Percentiles rank a stretch among this genome's conserved stretches.
Conservation (phyloP, 345 rosid genomes). For the Kandelia obovata region DNA sequence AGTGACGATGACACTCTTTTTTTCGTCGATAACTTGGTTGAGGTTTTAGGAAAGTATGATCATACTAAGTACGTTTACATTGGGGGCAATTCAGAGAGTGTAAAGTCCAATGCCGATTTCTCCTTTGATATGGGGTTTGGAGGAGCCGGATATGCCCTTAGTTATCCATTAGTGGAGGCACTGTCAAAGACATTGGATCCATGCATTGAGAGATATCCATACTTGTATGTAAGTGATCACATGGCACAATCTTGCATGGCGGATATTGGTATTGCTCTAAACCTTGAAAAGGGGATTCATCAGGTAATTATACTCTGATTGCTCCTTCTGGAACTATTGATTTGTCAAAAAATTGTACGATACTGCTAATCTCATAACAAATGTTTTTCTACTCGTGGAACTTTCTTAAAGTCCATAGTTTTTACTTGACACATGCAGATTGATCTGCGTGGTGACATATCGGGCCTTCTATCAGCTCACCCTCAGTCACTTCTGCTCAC, state of each 20-base stretch:
- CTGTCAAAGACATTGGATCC: constrained; percentile 42
- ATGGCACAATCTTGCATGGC: constrained; percentile 42
- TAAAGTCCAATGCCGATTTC: constrained; percentile 31
- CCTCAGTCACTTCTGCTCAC: constrained; percentile 49
- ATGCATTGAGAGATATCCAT: constrained; percentile 47
- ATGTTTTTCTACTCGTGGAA: not conserved
- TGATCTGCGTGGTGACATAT: constrained; percentile 56
- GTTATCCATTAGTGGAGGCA: constrained; percentile 45
- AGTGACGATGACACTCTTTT: constrained; percentile 55
- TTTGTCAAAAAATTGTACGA: too few relatives aligned
- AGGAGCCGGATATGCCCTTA: constrained; percentile 67
- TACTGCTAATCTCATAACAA: not conserved
- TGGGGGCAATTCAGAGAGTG: constrained; percentile 45
- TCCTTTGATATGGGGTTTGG: constrained; percentile 62
- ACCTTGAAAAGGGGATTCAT: constrained; percentile 49
- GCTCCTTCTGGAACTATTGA: too few relatives aligned
- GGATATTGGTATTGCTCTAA: constrained; percentile 46
- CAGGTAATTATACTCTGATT: constrained; percentile 39
- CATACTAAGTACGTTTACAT: constrained; percentile 46
- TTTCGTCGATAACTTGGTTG: constrained; percentile 49
- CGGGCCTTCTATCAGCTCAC: constrained; percentile 66
- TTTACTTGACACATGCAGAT: constrained; percentile 29
- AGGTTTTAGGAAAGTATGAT: constrained; percentile 45
- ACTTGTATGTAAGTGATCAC: constrained; percentile 32
- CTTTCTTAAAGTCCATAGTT: not conserved